Base-by-base conservation (phyloP, 805 yeast species). In the Yamadazyma phyllophila region DNA sequence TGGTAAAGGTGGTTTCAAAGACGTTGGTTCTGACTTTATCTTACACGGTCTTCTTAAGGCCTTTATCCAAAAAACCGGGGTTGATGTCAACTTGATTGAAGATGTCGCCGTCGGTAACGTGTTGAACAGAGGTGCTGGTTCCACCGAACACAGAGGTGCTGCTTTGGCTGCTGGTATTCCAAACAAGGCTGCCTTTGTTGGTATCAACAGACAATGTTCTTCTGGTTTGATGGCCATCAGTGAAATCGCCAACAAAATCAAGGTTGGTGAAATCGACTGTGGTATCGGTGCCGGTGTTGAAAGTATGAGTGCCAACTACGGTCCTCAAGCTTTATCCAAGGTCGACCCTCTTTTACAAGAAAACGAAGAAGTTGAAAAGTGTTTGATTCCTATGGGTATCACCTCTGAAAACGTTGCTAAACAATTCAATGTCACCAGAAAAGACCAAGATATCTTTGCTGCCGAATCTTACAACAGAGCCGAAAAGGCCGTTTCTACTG, bases 271-370 rank as follows among this genome's bases (percentile, higher is more conserved):
- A 75, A 90, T 92, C 58, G 88, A 82, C 54, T 77, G 92, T 58
- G 98, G 98, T 46, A 72, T 92, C 44, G 98, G 94, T 16, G 84
- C 83, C 39, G 98, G 98, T 60, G 96, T 83, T 41, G 98, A 91
- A 71, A 84, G 96, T 55, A 92, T 92, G 98, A 78, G 96, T n/a
- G 72, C 77, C 52, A 83, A 84, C 71, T 90, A 87, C 65, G 94
- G 94, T n/a, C 86, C 94, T 17, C 78, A 78, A 54, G 81, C 92
- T 34, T 69, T 84, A 48, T 85, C 89, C 43, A 64, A 66, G 59
- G 57, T 69, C 29, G 70, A 66, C 54, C 39, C 52, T 11, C 66
- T 57, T 43, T 58, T 69, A 52, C 60, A 57, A 47, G 73, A 69
- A 16, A 50, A 70, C 53, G 54, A 61, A 16, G 70, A 67, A 56